Evolutionary conservation across 2,329 filamentous ascomycete genomes (phyloP), one percentile per base, ranked within the genome.

Genomic region (Lomentospora prolificans): DNA sequence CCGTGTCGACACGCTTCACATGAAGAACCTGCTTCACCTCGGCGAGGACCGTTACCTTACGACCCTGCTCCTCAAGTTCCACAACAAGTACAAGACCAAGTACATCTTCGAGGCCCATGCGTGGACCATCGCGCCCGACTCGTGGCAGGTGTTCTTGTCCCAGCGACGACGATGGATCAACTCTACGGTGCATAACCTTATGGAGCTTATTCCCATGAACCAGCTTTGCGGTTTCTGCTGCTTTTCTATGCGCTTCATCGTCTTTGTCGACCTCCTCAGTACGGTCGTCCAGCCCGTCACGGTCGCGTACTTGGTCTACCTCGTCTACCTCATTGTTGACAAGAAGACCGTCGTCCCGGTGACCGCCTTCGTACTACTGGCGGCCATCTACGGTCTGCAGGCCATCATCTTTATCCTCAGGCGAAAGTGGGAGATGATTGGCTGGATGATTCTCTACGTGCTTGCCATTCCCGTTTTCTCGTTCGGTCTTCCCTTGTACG

Each of bases 111-210:
- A 81, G 57, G 92, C 94, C 4, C 88, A 96, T 65, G 94, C 94
- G 25, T 97, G 90, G 90, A 99, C 94, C 10, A 91, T 97, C 64
- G 94, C 94, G 6, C 94, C 94, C 5, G 94, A 99, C 69, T 90
- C 86, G 60, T 97, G 90, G 88, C 74, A 78, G 44, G 90, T 99
- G 58, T 97, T 99, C 80, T 78, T 97, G 70, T 99, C 94, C 25
- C 94, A 99, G 74, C 90, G 94, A 78, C 92, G 94, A 77, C 89
- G 94, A 69, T 99, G 94, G 94, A 99, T 99, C 73, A 99, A 99
- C 78, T 96, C 91, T 57, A 99, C 94, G 0, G 89, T 99, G 53
- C 94, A 99, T 79, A 99, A 99, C 70, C 78, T 99, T 60, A 88
- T 95, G 60, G 94, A 99, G 70, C 85, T 99, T 59, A 92, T 97